Evolutionary conservation across 257 asterid genomes (phyloP), one percentile per base, ranked within the genome.

Genomic region (Nicotiana noctiflora): DNA sequence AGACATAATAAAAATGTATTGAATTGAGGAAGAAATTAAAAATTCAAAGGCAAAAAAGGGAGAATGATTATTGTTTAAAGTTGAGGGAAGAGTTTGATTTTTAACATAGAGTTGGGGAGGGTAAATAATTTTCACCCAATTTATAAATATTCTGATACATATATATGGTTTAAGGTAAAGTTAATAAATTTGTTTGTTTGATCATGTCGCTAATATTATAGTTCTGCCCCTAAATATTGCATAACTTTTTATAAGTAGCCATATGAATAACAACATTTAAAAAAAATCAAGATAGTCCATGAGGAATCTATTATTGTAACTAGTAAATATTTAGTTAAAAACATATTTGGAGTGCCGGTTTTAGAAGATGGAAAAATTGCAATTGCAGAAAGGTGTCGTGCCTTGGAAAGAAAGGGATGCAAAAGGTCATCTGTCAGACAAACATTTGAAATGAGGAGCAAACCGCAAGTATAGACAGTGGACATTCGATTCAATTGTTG

Each of bases 351-450:
- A 21, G 5, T 59, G 14, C 29, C 29, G 12, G 29, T 59, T 9
- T 59, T 59, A 19, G 31, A 59, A 8, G 14, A 59, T 17, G 3
- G 29, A 15, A 25, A 19, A 59, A 23, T 3, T 61, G 8, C 67
- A 23, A 13, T 55, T 18, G 61, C 25, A 61, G 14, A 23, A 11
- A 34, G 10, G 31, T 46, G 23, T 72, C 93, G 87, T 91, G 79
- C 63, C 93, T 88, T 91, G 82, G 82, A 90, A 86, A 79, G 77
- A 65, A 88, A 81, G 92, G 83, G 80, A 88, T 23, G 80, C 14
- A 72, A 77, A 37, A 21, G 23, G 72, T 60, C 65, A 55, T 51
- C 83, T 79, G 75, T 19, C 83, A 76, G 81, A 72, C 60, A 46
- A 23, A 37, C 46, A 6, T 37, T 37, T 72, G 57, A 68, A 68